phyloP scores from a whole-genome alignment of 768 basidiomycete species.

The Lactarius evosmus region DNA sequence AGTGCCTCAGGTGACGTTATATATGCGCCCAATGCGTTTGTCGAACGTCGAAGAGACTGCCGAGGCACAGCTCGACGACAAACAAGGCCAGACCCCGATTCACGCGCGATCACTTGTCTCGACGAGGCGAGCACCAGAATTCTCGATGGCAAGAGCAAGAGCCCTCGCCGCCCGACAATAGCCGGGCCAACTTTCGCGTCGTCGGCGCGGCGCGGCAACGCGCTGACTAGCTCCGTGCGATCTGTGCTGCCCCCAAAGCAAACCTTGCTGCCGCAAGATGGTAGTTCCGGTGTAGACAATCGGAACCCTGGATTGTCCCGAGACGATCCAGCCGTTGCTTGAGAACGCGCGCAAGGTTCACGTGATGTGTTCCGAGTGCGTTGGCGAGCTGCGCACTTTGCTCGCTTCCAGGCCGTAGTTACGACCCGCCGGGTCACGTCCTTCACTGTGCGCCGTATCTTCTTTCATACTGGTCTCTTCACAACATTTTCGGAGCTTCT shows the following conservation, averaged over 20 bases:
- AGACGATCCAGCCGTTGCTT: constrained; percentile 78
- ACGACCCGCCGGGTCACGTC: not conserved
- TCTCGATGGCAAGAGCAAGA: constrained; percentile 33
- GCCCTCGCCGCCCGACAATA: constrained; percentile 33
- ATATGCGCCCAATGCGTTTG: constrained; percentile 49
- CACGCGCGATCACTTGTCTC: not conserved
- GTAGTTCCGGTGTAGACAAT: constrained; percentile 26
- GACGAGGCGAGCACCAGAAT: not conserved
- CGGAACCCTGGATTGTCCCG: constrained; percentile 54
- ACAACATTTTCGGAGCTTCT: too few relatives aligned
- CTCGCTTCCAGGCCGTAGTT: constrained; percentile 33
- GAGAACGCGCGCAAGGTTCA: constrained; percentile 81
- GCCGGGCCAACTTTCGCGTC: constrained; percentile 20
- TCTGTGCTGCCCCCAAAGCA: constrained; percentile 54
- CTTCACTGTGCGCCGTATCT: not conserved
- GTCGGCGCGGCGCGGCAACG: constrained; percentile 33
- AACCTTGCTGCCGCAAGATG: constrained; percentile 19
- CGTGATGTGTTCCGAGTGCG: constrained; percentile 60
- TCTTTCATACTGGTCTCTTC: not conserved
- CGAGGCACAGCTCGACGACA: constrained; percentile 35
- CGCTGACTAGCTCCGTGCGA: constrained; percentile 55
- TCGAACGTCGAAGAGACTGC: constrained; percentile 70
- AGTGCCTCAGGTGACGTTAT: constrained; percentile 1
- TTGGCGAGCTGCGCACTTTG: constrained; percentile 58
- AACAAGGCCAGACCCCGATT: constrained; percentile 26